These are phyloP conservation scores for Leccinum boreale DNA, from an alignment of 768 basidiomycete genomes.

Conservation along the genomic window DNA sequence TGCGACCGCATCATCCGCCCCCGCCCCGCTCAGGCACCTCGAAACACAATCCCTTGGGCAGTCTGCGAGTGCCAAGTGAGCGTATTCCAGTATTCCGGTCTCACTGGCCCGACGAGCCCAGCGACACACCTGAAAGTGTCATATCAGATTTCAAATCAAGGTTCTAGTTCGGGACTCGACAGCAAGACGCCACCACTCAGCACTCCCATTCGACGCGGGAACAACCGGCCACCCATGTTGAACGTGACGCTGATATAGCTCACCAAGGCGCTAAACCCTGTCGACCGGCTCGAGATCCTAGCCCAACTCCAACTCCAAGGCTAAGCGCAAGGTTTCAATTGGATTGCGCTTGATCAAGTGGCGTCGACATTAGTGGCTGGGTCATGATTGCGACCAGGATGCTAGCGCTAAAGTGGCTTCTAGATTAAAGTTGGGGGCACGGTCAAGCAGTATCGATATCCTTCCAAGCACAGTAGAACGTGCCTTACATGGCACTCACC, in stretches of 20 bases:
- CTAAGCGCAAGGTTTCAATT: neutral
- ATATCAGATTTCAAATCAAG: neutral
- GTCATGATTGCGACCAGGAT: neutral
- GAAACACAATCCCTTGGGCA: conserved; percentile 1
- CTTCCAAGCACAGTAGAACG: neutral
- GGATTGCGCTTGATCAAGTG: neutral
- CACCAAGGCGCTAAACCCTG: neutral
- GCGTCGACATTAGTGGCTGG: neutral
- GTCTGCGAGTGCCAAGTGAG: conserved; percentile 4
- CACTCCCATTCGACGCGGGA: neutral
- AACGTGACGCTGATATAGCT: neutral
- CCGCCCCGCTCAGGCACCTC: neutral
- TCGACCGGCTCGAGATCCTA: neutral
- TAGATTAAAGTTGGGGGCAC: neutral
- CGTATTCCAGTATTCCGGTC: conserved; percentile 4
- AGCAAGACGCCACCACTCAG: neutral
- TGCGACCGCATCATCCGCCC: neutral
- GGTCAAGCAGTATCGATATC: neutral
- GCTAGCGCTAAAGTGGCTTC: neutral
- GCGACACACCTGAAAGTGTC: neutral
- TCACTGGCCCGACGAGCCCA: neutral
- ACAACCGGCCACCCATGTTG: neutral
- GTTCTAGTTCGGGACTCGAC: neutral
- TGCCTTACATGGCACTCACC: neutral
- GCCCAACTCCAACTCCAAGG: neutral